A percentile compares a stretch with the other conserved stretches of the same genome.
Evolutionary conservation across 2,329 filamentous ascomycete species (phyloP).

Genomic region (Aspergillus costaricaensis): DNA sequence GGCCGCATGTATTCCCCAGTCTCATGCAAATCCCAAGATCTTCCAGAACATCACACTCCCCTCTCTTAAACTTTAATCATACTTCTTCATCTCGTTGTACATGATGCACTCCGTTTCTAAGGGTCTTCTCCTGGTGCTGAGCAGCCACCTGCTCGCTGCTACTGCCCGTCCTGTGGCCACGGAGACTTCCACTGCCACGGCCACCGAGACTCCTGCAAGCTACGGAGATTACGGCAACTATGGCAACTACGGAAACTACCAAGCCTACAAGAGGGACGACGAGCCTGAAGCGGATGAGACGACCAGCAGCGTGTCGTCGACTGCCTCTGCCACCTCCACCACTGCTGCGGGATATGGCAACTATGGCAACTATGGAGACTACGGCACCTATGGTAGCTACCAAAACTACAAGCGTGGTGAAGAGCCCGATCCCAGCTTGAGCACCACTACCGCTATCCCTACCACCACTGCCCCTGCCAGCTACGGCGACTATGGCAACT

Average conservation of each 20-base stretch:
- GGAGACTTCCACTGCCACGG: not conserved
- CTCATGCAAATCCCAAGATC: not conserved
- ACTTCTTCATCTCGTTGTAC: not conserved
- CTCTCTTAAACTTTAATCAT: not conserved
- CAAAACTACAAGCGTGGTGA: not conserved
- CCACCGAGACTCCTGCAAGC: slow-evolving; percentile 1
- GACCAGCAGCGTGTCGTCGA: not conserved
- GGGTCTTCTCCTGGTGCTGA: slow-evolving; percentile 14
- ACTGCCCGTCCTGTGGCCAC: slow-evolving; percentile 11
- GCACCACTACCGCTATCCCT: not conserved
- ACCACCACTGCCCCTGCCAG: not conserved
- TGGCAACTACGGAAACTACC: slow-evolving; percentile 10
- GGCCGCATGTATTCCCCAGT: not conserved
- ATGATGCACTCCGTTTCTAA: slow-evolving; percentile 7
- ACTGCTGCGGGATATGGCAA: not conserved
- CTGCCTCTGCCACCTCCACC: not conserved
- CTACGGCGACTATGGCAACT: slow-evolving; percentile 17
- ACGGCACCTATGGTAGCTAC: slow-evolving; percentile 9
- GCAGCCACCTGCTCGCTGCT: slow-evolving; percentile 16
- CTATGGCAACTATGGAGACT: slow-evolving; percentile 7
- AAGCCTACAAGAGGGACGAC: slow-evolving; percentile 1
- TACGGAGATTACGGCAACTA: slow-evolving; percentile 21
- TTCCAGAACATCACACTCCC: not conserved
- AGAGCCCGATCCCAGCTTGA: not conserved
- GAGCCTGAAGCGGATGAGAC: not conserved